Percentiles rank a stretch among this genome's conserved stretches.
Conservation (phyloP, 441 rosid genomes). For the Geranium incanum region DNA sequence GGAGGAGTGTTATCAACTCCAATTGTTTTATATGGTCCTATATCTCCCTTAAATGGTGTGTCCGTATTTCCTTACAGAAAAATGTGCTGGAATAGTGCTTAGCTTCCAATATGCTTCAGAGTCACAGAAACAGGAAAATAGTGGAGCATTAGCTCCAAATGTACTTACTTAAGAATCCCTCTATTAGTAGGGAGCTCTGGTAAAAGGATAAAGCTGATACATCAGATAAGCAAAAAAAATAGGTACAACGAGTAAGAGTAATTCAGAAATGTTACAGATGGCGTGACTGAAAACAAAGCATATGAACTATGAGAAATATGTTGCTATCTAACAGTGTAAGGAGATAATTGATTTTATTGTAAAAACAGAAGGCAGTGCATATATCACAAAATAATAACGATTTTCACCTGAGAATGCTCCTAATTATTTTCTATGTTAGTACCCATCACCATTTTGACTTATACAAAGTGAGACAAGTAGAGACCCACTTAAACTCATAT, state of each 20-base stretch:
- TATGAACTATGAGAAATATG: neutral
- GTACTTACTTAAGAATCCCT: neutral
- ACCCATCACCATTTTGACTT: neutral
- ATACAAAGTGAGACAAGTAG: neutral
- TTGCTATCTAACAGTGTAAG: neutral
- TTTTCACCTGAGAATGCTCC: neutral
- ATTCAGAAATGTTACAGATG: neutral
- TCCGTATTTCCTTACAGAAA: neutral
- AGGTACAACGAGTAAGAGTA: neutral
- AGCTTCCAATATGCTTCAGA: constrained; percentile 1
- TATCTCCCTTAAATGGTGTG: neutral
- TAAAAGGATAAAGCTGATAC: neutral
- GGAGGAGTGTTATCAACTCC: constrained; percentile 5
- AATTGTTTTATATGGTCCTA: neutral
- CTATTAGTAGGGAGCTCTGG: neutral
- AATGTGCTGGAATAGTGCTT: neutral
- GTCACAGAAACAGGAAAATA: constrained; percentile 4
- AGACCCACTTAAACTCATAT: neutral
- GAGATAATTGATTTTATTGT: neutral
- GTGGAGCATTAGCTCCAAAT: constrained; percentile 1
- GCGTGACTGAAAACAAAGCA: neutral
- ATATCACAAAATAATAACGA: neutral
- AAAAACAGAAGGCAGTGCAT: neutral
- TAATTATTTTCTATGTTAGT: neutral
- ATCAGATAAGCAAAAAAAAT: neutral